Conservation (phyloP, 768 basidiomycete species). For the Macrolepiota dolichaula region DNA sequence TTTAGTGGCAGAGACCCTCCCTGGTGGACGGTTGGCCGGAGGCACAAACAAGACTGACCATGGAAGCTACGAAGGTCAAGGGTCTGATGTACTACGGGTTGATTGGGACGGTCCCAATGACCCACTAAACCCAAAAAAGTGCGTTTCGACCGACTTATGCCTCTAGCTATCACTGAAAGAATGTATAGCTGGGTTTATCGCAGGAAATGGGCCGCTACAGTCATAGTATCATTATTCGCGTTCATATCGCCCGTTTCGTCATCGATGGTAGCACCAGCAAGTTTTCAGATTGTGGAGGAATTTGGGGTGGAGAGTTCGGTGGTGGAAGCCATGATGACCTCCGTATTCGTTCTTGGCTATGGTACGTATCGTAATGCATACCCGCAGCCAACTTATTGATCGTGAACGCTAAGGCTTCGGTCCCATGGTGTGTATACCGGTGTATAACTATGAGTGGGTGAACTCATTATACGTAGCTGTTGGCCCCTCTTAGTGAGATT, state of each 20-base stretch:
- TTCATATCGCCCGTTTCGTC: constrained; percentile 71
- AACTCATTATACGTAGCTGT: constrained; percentile 22
- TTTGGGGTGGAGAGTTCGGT: constrained; percentile 52
- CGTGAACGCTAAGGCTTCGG: constrained; percentile 40
- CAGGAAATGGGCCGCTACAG: constrained; percentile 62
- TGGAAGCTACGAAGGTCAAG: background rate
- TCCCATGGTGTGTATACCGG: constrained; percentile 33
- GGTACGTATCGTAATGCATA: constrained; percentile 31
- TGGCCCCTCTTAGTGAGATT: constrained; percentile 69
- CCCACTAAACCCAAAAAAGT: constrained; percentile 59
- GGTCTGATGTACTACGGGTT: constrained; percentile 33
- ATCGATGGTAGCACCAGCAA: constrained; percentile 71
- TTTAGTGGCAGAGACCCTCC: constrained; percentile 4
- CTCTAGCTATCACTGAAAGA: background rate
- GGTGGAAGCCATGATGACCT: constrained; percentile 54
- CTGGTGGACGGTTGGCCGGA: constrained; percentile 4
- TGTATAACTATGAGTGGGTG: background rate
- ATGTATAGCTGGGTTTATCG: constrained; percentile 48
- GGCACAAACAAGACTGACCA: background rate
- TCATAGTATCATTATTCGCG: constrained; percentile 64
- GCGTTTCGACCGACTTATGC: constrained; percentile 6
- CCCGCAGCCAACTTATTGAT: background rate
- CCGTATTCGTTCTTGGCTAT: constrained; percentile 51
- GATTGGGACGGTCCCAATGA: constrained; percentile 66
- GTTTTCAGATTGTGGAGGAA: constrained; percentile 41